Conservation (phyloP, 331 rosid genomes). For the Acacia concinna region DNA sequence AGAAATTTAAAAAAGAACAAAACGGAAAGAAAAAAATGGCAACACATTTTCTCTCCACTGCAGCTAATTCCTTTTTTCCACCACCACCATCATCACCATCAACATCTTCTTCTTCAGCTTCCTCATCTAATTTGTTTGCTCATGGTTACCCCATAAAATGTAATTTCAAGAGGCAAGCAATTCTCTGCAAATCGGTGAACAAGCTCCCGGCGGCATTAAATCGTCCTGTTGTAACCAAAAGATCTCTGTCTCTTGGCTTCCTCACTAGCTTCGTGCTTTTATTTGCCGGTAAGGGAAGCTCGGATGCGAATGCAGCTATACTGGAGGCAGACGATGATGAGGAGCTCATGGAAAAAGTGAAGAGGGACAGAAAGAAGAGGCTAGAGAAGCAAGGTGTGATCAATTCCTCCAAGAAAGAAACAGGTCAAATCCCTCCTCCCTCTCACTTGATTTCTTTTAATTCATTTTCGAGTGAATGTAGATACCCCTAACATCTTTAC, state of each 20-base stretch:
- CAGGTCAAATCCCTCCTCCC: slow-evolving; percentile 41
- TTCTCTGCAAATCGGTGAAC: slow-evolving; percentile 48
- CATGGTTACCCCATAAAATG: slow-evolving; percentile 32
- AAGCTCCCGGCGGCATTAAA: slow-evolving; percentile 26
- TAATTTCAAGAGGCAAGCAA: slow-evolving; percentile 35
- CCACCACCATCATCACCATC: slow-evolving; percentile 26
- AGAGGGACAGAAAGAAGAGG: slow-evolving; percentile 83
- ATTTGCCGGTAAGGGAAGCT: slow-evolving; percentile 45
- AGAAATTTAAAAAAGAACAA: background rate
- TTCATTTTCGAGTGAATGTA: slow-evolving; percentile 7
- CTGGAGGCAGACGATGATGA: slow-evolving; percentile 91
- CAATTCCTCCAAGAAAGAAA: slow-evolving; percentile 75
- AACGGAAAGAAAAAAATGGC: slow-evolving; percentile 48
- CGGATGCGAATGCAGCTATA: slow-evolving; percentile 73
- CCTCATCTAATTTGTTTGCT: slow-evolving; percentile 33
- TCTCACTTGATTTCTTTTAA: background rate
- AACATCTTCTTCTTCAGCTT: slow-evolving; percentile 31
- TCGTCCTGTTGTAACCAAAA: slow-evolving; percentile 55
- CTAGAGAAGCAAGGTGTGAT: slow-evolving; percentile 76
- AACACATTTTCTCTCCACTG: slow-evolving; percentile 63
- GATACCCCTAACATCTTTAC: background rate
- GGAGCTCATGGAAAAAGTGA: slow-evolving; percentile 84
- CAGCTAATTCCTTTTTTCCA: slow-evolving; percentile 51
- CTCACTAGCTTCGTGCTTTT: slow-evolving; percentile 54
- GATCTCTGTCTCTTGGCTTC: slow-evolving; percentile 56